A percentile compares a stretch with the other conserved stretches of the same genome.
phyloP scores from a whole-genome alignment of 768 basidiomycete genomes.

The Phanerodontia chrysosporium region DNA sequence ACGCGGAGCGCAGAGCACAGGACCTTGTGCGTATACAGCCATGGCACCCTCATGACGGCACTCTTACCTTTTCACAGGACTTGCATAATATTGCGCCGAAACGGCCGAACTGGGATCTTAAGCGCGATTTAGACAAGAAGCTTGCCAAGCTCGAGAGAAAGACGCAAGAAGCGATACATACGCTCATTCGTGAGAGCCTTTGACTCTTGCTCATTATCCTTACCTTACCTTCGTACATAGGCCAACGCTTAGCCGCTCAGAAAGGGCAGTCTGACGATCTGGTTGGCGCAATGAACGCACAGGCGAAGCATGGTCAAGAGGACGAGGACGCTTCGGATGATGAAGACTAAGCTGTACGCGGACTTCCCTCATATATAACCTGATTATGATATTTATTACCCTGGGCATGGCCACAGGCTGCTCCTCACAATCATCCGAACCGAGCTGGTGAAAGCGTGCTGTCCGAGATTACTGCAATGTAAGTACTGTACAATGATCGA shows the following conservation, averaged over 20 bases:
- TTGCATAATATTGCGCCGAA: slow-evolving; percentile 97
- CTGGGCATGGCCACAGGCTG: not conserved
- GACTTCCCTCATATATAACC: slow-evolving; percentile 6
- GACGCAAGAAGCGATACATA: slow-evolving; percentile 90
- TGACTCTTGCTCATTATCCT: not conserved
- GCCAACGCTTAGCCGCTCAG: slow-evolving; percentile 74
- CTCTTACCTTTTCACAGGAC: slow-evolving; percentile 48
- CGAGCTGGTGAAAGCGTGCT: not conserved
- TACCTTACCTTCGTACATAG: slow-evolving; percentile 40
- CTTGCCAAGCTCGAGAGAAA: slow-evolving; percentile 83
- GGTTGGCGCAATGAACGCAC: slow-evolving; percentile 79
- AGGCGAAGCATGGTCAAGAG: slow-evolving; percentile 52
- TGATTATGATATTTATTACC: slow-evolving; percentile 13
- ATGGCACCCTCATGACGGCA: too few species aligned
- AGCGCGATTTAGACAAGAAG: slow-evolving; percentile 90
- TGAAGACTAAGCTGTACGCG: slow-evolving; percentile 41
- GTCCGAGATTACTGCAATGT: not conserved
- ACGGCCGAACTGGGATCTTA: slow-evolving; percentile 94
- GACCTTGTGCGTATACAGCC: slow-evolving; percentile 82
- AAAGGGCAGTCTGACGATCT: slow-evolving; percentile 78
- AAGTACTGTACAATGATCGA: not conserved
- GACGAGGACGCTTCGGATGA: slow-evolving; percentile 57
- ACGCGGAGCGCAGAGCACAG: slow-evolving; percentile 78
- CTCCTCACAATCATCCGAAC: not conserved
- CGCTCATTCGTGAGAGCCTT: slow-evolving; percentile 74